Evolutionary conservation across 2,329 filamentous ascomycete genomes (phyloP).

Genomic region (Beauveria scarabaeidicola): DNA sequence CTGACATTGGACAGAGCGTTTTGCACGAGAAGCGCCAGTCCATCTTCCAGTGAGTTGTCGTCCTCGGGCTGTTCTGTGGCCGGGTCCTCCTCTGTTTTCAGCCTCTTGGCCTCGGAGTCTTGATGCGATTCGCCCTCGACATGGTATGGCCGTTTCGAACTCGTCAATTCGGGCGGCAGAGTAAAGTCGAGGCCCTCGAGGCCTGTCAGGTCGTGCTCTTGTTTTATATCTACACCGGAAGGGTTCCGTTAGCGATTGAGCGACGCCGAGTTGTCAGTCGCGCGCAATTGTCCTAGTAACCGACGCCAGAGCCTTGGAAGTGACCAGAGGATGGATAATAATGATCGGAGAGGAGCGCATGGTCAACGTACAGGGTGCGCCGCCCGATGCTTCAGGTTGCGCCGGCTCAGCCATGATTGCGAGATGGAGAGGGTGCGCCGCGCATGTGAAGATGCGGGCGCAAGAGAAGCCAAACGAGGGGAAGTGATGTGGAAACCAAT

Average conservation of each 20-base stretch:
- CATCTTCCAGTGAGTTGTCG: slow-evolving; percentile 24
- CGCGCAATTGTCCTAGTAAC: not conserved
- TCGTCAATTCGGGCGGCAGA: slow-evolving; percentile 25
- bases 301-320: not conserved
- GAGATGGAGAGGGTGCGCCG: slow-evolving; percentile 14
- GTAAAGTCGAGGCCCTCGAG: slow-evolving; percentile 28
- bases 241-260: slow-evolving; percentile 19
- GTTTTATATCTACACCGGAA: slow-evolving; percentile 27
- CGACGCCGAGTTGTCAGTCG: not conserved
- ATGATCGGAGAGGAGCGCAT: not conserved
- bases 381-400: slow-evolving; percentile 26
- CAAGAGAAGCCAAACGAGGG: slow-evolving; percentile 9
- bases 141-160: slow-evolving; percentile 30
- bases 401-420: slow-evolving; percentile 34
- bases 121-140: slow-evolving; percentile 18
- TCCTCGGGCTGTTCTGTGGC: not conserved
- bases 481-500: not conserved
- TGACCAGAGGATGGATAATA: not conserved
- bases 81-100: not conserved
- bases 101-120: slow-evolving; percentile 15
- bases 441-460: slow-evolving; percentile 13
- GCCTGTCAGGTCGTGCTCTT: slow-evolving; percentile 24
- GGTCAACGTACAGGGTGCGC: slow-evolving; percentile 27
- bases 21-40: slow-evolving; percentile 29
- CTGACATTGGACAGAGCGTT: slow-evolving; percentile 33